These are phyloP conservation scores for Stromatinia cepivora DNA, from an alignment of 2,329 filamentous ascomycete species.

Conservation along the genomic window DNA sequence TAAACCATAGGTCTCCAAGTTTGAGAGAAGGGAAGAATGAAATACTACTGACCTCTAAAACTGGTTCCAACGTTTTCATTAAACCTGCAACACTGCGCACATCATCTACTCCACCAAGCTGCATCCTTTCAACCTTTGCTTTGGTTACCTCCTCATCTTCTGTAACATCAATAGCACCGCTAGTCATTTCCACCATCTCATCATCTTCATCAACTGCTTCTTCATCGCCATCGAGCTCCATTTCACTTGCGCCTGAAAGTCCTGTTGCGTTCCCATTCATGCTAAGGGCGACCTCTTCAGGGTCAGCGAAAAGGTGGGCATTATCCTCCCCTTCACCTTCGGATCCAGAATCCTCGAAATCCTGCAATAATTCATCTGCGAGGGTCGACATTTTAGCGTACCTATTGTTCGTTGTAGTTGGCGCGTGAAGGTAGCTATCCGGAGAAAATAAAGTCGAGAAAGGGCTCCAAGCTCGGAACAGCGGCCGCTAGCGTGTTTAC, in stretches of 20 bases:
- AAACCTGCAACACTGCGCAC: constrained; percentile 76
- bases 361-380: constrained; percentile 88
- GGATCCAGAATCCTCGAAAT: constrained; percentile 84
- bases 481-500: constrained; percentile 29
- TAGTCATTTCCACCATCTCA: constrained; percentile 51
- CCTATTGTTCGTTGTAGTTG: constrained; percentile 14
- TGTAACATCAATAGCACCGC: constrained; percentile 43
- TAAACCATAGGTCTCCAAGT: constrained; percentile 55
- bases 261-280: constrained; percentile 38
- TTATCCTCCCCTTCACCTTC: constrained; percentile 66
- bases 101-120: constrained; percentile 70
- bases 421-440: constrained; percentile 5
- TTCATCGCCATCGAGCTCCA: constrained; percentile 62
- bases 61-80: constrained; percentile 78
- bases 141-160: constrained; percentile 69
- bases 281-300: constrained; percentile 45
- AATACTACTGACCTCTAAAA: constrained; percentile 71
- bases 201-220: constrained; percentile 63
- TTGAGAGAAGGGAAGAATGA: constrained; percentile 32
- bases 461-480: constrained; percentile 8
- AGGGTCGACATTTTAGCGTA: constrained; percentile 72
- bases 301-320: constrained; percentile 46
- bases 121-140: constrained; percentile 79
- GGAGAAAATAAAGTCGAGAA: constrained; percentile 11
- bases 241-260: constrained; percentile 45